A percentile compares a stretch with the other conserved stretches of the same genome.
These are phyloP conservation scores for Sordaria brevicollis DNA, from an alignment of 495 filamentous ascomycete genomes.

Conservation along the genomic window DNA sequence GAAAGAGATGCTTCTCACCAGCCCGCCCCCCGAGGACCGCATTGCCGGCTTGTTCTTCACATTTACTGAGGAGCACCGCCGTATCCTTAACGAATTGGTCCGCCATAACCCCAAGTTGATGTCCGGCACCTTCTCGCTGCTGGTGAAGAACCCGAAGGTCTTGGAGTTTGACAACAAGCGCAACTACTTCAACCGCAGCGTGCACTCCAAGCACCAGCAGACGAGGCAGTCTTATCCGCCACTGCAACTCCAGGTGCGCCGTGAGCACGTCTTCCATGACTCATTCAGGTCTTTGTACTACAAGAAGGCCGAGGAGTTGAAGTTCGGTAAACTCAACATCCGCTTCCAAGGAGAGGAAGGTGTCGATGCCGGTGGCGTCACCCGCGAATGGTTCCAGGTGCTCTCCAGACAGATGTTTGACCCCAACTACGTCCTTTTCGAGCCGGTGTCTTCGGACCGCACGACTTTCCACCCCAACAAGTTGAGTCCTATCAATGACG, in stretches of 20 bases:
- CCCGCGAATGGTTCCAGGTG: constrained; percentile 98
- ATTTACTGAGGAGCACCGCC: constrained; percentile 96
- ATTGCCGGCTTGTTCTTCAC: constrained; percentile 94
- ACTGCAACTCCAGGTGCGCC: constrained; percentile 79
- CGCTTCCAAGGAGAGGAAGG: constrained; percentile 96
- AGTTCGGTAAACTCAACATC: constrained; percentile 95
- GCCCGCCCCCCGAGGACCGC: constrained; percentile 66
- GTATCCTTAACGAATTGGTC: constrained; percentile 96
- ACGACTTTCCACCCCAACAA: constrained; percentile 98
- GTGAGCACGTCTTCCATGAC: constrained; percentile 95
- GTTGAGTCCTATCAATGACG: constrained; percentile 82
- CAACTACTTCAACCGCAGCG: constrained; percentile 91
- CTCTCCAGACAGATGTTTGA: constrained; percentile 98
- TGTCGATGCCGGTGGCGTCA: constrained; percentile 95
- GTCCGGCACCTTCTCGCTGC: constrained; percentile 89
- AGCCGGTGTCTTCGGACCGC: constrained; percentile 91
- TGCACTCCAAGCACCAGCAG: constrained; percentile 70
- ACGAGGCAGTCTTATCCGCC: constrained; percentile 47
- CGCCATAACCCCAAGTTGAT: constrained; percentile 94
- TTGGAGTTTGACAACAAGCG: constrained; percentile 99
- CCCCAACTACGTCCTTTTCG: constrained; percentile 92
- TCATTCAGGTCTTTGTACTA: constrained; percentile 94
- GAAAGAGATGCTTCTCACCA: constrained; percentile 64
- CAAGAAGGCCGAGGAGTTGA: constrained; percentile 91
- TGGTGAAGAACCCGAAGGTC: constrained; percentile 98